phyloP scores from a whole-genome alignment of 2,329 filamentous ascomycete genomes.

The Trichoderma guizhouense region DNA sequence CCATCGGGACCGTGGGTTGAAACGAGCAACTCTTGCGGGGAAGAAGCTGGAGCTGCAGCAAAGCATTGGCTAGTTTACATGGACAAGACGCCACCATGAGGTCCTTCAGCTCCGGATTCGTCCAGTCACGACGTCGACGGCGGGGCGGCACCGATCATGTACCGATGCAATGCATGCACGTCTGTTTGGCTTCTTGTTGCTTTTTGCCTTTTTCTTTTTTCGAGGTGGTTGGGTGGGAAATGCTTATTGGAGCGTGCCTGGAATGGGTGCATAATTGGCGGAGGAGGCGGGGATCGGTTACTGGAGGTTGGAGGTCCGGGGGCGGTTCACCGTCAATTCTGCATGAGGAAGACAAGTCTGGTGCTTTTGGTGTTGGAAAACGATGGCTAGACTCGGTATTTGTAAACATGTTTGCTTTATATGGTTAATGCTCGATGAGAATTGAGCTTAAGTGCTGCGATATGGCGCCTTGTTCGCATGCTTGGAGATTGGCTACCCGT shows the following conservation, averaged over 20 bases:
- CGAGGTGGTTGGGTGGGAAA: background rate
- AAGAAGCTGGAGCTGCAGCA: background rate
- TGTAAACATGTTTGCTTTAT: background rate
- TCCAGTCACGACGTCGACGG: background rate
- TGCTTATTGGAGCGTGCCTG: slow-evolving; percentile 6
- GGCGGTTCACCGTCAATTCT: background rate
- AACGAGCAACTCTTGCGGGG: slow-evolving; percentile 18
- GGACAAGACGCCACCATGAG: slow-evolving; percentile 16
- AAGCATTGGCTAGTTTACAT: background rate
- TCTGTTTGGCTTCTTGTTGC: slow-evolving; percentile 9
- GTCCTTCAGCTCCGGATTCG: slow-evolving; percentile 14
- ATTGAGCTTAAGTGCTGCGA: background rate
- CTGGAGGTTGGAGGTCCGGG: background rate
- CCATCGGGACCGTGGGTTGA: slow-evolving; percentile 21
- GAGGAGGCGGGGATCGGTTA: background rate
- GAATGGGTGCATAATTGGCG: background rate
- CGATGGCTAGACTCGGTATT: background rate
- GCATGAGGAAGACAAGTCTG: background rate
- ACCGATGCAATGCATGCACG: slow-evolving; percentile 19
- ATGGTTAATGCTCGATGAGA: background rate
- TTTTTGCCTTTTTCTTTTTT: background rate
- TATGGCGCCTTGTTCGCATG: background rate
- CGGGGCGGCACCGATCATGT: slow-evolving; percentile 16
- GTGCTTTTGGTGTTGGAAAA: background rate
- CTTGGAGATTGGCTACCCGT: background rate